Conservation (phyloP, 2,329 filamentous ascomycete species). For the Huntiella omanensis region DNA sequence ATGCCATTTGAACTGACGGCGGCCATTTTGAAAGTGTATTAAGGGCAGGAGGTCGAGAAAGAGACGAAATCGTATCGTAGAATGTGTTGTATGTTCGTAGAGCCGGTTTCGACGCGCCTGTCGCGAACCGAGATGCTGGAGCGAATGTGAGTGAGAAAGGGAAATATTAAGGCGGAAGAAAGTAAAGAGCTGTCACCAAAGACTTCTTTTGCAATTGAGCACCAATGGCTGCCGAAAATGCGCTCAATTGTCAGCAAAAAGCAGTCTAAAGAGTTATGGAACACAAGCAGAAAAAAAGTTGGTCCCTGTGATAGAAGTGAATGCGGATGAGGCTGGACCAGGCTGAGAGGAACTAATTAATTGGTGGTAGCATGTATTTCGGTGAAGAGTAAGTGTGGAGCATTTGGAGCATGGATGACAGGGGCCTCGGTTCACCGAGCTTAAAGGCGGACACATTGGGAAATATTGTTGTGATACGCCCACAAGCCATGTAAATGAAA, state of each 20-base stretch:
- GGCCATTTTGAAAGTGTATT: slow-evolving; percentile 4
- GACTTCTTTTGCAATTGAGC: neutral
- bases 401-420: no score
- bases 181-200: neutral
- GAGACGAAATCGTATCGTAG: neutral
- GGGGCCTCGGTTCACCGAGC: no score
- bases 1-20: slow-evolving; percentile 22
- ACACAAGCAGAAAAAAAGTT: neutral
- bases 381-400: neutral
- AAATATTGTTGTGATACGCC: no score
- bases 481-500: no score
- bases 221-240: neutral
- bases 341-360: slow-evolving; percentile 3
- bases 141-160: neutral
- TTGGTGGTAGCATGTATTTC: neutral
- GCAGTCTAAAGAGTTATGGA: neutral
- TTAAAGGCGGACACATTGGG: no score
- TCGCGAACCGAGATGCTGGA: neutral
- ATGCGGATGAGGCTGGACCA: slow-evolving; percentile 4
- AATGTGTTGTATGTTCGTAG: neutral
- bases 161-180: neutral
- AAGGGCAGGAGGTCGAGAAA: neutral
- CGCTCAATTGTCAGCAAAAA: neutral
- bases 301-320: neutral
- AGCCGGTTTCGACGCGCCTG: slow-evolving; percentile 1